A percentile compares a stretch with the other conserved stretches of the same genome.
These are phyloP conservation scores for Exserohilum turcica DNA, from an alignment of 2,329 filamentous ascomycete genomes.

Conservation along the genomic window DNA sequence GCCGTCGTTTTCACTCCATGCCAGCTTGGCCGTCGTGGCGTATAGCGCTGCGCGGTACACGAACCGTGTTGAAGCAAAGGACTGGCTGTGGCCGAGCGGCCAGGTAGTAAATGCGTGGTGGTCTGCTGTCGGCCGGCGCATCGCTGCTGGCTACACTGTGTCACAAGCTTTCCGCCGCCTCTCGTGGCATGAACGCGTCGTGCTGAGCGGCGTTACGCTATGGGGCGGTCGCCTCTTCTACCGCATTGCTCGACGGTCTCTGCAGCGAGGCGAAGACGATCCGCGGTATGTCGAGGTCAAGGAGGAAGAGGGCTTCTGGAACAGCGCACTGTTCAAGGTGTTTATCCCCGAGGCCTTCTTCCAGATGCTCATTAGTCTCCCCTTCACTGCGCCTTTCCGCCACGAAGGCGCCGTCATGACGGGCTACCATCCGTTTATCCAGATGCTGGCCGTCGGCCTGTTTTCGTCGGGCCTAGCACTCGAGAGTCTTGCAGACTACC, in stretches of 20 bases:
- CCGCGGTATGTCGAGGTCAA: constrained; percentile 60
- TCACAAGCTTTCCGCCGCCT: constrained; percentile 55
- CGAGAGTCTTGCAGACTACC: constrained; percentile 62
- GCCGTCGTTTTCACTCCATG: constrained; percentile 61
- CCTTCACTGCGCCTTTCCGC: constrained; percentile 63
- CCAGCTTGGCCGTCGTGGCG: constrained; percentile 57
- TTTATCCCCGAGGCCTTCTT: constrained; percentile 65
- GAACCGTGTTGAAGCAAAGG: constrained; percentile 63
- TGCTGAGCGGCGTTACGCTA: constrained; percentile 61
- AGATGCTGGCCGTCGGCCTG: constrained; percentile 56
- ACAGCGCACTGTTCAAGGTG: constrained; percentile 58
- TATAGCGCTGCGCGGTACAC: constrained; percentile 60
- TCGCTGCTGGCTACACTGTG: constrained; percentile 55
- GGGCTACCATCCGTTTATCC: constrained; percentile 45
- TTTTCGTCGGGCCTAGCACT: constrained; percentile 63
- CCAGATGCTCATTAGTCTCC: constrained; percentile 62
- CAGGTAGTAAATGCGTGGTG: constrained; percentile 66
- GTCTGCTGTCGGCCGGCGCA: constrained; percentile 60
- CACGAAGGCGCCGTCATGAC: constrained; percentile 48
- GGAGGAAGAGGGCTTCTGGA: constrained; percentile 62
- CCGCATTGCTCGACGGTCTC: constrained; percentile 57
- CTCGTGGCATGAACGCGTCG: constrained; percentile 60
- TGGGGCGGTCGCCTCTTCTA: constrained; percentile 65
- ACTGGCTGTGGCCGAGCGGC: constrained; percentile 63
- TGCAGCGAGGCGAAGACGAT: constrained; percentile 61